Conservation (phyloP, 106 monocot genomes). For the Dioscorea dumetorum region DNA sequence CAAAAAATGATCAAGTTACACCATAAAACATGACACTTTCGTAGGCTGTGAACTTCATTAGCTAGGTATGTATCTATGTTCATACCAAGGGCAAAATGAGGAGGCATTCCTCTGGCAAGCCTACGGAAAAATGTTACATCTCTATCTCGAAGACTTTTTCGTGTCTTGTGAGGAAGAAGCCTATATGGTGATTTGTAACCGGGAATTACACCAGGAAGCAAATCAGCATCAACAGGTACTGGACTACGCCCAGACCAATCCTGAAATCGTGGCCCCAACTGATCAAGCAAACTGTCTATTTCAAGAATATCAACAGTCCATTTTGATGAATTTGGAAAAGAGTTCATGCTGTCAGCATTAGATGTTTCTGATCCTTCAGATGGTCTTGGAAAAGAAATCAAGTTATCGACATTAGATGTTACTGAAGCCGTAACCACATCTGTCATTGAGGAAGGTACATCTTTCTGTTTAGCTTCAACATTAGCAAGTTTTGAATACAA, state of each 20-base stretch:
- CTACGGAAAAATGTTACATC: slow-evolving; percentile 80
- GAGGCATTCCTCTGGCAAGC: slow-evolving; percentile 73
- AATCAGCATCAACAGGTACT: slow-evolving; percentile 90
- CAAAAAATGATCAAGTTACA: not conserved
- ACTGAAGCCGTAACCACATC: slow-evolving; percentile 10
- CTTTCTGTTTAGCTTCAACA: slow-evolving; percentile 3
- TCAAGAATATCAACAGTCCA: slow-evolving; percentile 18
- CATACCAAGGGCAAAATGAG: slow-evolving; percentile 94
- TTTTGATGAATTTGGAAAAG: slow-evolving; percentile 8
- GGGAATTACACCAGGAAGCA: slow-evolving; percentile 65
- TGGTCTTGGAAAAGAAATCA: not conserved
- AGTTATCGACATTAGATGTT: not conserved
- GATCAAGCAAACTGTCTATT: slow-evolving; percentile 64
- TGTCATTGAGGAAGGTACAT: not conserved
- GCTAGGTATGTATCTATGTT: not conserved
- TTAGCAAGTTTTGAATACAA: slow-evolving; percentile 36
- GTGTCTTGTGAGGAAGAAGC: slow-evolving; percentile 67
- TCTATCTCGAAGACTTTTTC: slow-evolving; percentile 31
- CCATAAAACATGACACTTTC: not conserved
- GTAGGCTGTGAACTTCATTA: not conserved
- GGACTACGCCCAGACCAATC: slow-evolving; percentile 87
- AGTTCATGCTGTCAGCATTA: not conserved
- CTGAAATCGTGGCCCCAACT: slow-evolving; percentile 72
- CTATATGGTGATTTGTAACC: slow-evolving; percentile 81
- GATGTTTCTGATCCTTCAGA: slow-evolving; percentile 7